These are phyloP conservation scores for Tylopilus intermedius DNA, from an alignment of 768 basidiomycete species.

Conservation along the genomic window DNA sequence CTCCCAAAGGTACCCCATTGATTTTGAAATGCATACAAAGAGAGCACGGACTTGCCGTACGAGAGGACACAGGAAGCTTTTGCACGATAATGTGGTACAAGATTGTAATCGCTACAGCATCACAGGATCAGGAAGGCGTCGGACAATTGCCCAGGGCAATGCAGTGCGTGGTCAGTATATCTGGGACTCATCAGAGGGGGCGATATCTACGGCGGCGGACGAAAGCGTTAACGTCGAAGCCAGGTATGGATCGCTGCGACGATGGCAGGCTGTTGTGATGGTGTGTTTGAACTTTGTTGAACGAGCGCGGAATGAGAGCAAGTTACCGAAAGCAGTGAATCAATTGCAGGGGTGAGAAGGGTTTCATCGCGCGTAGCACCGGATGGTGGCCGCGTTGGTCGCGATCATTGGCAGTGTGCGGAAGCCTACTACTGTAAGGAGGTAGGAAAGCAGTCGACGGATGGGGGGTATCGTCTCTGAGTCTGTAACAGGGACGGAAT, in stretches of 20 bases:
- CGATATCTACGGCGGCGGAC: neutral
- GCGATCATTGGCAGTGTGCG: slow-evolving; percentile 19
- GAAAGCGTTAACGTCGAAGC: neutral
- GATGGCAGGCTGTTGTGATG: slow-evolving; percentile 9
- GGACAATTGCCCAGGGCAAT: neutral
- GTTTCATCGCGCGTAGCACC: slow-evolving; percentile 14
- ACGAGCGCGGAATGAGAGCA: neutral
- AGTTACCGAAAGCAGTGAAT: slow-evolving; percentile 9
- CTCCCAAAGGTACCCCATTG: slow-evolving; percentile 1
- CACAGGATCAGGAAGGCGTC: slow-evolving; percentile 12
- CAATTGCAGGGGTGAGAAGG: neutral
- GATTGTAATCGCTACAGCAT: slow-evolving; percentile 13
- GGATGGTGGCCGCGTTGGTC: slow-evolving; percentile 8
- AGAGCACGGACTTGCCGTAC: slow-evolving; percentile 8
- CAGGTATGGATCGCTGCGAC: slow-evolving; percentile 4
- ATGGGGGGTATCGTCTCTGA: neutral
- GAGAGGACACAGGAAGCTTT: slow-evolving; percentile 13
- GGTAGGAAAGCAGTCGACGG: neutral
- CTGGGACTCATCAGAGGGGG: neutral
- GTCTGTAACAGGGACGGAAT: slow-evolving; percentile 8
- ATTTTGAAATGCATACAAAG: slow-evolving; percentile 14
- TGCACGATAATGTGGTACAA: slow-evolving; percentile 1
- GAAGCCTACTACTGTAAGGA: neutral
- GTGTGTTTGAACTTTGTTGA: neutral
- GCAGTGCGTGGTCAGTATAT: neutral